Percentiles rank a stretch among this genome's conserved stretches.
Conservation (phyloP, 441 rosid genomes). For the Corymbia citriodora region DNA sequence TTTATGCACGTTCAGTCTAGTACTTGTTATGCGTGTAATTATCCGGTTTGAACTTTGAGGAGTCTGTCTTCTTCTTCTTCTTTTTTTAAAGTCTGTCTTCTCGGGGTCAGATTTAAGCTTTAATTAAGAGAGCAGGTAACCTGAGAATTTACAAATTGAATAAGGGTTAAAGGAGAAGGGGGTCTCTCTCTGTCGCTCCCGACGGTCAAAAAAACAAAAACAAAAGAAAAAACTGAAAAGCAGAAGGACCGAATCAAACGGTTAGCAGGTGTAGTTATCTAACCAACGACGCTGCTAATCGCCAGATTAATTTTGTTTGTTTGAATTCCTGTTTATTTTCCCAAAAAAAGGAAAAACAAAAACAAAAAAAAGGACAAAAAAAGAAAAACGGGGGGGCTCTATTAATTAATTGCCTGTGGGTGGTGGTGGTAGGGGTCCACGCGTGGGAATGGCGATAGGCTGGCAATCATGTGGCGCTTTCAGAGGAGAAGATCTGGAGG, state of each 20-base stretch:
- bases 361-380: accelerated
- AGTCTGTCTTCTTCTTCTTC: neutral
- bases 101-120: neutral
- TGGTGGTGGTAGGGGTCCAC: neutral
- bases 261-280: neutral
- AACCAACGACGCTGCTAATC: neutral
- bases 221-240: neutral
- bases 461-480: neutral
- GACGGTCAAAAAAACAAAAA: neutral
- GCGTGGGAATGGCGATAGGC: neutral
- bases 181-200: neutral
- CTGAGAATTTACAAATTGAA: no score
- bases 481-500: neutral
- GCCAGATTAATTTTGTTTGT: neutral
- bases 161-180: neutral
- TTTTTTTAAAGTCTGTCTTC: no score
- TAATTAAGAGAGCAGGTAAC: neutral
- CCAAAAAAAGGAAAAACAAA: neutral
- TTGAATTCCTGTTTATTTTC: neutral
- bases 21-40: accelerated
- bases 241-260: neutral
- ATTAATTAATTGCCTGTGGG: neutral
- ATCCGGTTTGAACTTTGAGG: accelerated
- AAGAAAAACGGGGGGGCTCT: neutral
- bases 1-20: neutral